These are phyloP conservation scores for Phialemoniopsis sp. DNA, from an alignment of 2,329 filamentous ascomycete species.

Conservation along the genomic window DNA sequence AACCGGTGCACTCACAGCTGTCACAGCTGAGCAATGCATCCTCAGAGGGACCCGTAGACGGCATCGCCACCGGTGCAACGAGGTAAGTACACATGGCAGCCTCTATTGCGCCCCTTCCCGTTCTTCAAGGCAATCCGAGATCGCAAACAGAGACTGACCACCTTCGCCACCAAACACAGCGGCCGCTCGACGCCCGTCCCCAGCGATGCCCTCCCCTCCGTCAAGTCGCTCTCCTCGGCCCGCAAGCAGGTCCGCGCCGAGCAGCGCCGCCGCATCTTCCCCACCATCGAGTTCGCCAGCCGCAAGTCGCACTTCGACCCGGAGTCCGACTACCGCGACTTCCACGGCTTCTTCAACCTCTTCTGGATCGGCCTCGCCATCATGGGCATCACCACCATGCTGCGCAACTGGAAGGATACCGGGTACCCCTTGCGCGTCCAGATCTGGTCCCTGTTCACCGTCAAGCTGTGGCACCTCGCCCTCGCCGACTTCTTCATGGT, in stretches of 20 bases:
- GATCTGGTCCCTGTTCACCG: constrained; percentile 84
- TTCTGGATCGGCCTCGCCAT: constrained; percentile 98
- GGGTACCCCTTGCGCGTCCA: constrained; percentile 79
- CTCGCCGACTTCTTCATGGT: constrained; percentile 86
- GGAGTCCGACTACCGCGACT: constrained; percentile 85
- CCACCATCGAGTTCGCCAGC: constrained; percentile 85
- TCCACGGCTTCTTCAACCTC: constrained; percentile 94
- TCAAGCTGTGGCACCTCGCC: constrained; percentile 84
- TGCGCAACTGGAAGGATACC: constrained; percentile 91
- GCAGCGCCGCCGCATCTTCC: constrained; percentile 81
- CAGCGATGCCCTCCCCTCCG: constrained; percentile 87
- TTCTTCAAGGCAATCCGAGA: no score
- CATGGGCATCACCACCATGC: constrained; percentile 92
- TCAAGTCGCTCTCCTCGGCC: constrained; percentile 78
- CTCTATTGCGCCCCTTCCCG: no score
- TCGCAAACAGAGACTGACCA: no score
- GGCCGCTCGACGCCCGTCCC: constrained; percentile 80
- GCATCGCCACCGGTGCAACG: constrained; percentile 34
- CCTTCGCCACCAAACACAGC: constrained; percentile 38
- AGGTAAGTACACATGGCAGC: constrained; percentile 40
- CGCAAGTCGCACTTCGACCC: constrained; percentile 96
- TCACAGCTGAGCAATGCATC: constrained; percentile 34
- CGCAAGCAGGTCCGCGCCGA: constrained; percentile 79
- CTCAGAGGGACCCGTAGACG: constrained; percentile 20
- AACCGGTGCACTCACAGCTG: constrained; percentile 44